Base-by-base conservation (phyloP, 2,329 filamentous ascomycete species). In the Achaetomium macrosporum region DNA sequence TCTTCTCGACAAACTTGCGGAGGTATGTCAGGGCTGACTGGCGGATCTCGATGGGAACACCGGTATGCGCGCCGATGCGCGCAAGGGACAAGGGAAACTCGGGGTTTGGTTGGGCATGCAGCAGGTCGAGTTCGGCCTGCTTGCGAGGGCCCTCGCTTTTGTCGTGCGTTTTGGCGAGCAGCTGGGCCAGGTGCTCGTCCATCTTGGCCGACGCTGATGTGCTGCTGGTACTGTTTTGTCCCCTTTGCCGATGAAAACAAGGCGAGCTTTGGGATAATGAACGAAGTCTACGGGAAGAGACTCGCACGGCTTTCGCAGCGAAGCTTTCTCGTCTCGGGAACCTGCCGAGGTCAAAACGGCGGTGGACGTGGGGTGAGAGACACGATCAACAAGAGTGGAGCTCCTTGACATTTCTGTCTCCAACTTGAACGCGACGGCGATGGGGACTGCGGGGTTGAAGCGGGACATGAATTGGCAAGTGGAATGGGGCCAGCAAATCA, bases 181-280 rank as follows among this genome's bases (percentile, higher is more conserved):
- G 81, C 71, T 85, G 84, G 64, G 93, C 84, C 70, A 99, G 83
- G 76, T 95, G 85, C 73, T 95, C 86, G 80, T 96, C 91, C 90
- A 96, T 96, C 64, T 66, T 73, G 66, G 60, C 63, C 57, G 50
- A 25, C 29, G 29, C 39, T 29, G 29, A 10, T 36, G 11, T 29
- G 13, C 36, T n/a, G 29, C 2, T 17, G 31, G 29, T 17, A 19
- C n/a, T 10, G 39, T 8, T 17, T 42, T 36, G 37, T 25, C 13
- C 13, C 35, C 9, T 36, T 20, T 40, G 20, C n/a, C 13, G n/a
- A 37, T 15, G 6, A 11, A 35, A 37, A n/a, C 7, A n/a, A 37
- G 35, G 15, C 5, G 15, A n/a, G 35, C 7, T 37, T n/a, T 37
- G 4, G 10, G 3, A 4, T n/a, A 8, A n/a, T 37, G 13, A n/a